Percentiles rank a stretch among this genome's conserved stretches.
Conservation (phyloP, 352 stramenopile genomes). For the Phytophthora kernoviae region DNA sequence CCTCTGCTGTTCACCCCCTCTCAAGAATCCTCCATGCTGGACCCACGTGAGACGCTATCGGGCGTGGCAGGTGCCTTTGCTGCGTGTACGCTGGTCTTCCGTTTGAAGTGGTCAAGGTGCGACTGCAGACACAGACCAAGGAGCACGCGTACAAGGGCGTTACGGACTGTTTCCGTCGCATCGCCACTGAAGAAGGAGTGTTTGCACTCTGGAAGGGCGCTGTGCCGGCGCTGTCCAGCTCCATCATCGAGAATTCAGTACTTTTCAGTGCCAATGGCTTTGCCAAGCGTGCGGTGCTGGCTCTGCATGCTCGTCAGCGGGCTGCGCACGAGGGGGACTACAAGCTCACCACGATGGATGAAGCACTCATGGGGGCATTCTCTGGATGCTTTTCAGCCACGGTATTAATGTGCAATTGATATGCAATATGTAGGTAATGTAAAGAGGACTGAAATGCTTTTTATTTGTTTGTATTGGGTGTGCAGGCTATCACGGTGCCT, state of each 20-base stretch:
- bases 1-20: neutral
- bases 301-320: conserved; percentile 53
- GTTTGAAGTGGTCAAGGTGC: conserved; percentile 89
- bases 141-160: conserved; percentile 68
- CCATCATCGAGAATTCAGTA: conserved; percentile 91
- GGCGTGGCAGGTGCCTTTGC: conserved; percentile 81
- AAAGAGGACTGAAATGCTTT: neutral
- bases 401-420: conserved; percentile 35
- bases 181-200: conserved; percentile 74
- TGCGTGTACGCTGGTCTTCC: conserved; percentile 86
- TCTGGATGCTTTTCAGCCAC: conserved; percentile 87
- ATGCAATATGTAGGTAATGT: conserved; percentile 28
- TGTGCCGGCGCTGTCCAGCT: conserved; percentile 83
- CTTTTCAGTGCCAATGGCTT: conserved; percentile 89
- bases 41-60: conserved; percentile 76
- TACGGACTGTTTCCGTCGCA: conserved; percentile 68
- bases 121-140: conserved; percentile 77
- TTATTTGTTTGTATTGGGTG: neutral
- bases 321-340: conserved; percentile 53
- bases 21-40: conserved; percentile 48
- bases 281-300: conserved; percentile 68
- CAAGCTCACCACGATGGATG: conserved; percentile 77
- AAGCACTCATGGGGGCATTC: conserved; percentile 82
- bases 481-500: conserved; percentile 66
- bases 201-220: conserved; percentile 89